A percentile compares a stretch with the other conserved stretches of the same genome.
These are phyloP conservation scores for Agaricus blazei DNA, from an alignment of 768 basidiomycete species.

Conservation along the genomic window DNA sequence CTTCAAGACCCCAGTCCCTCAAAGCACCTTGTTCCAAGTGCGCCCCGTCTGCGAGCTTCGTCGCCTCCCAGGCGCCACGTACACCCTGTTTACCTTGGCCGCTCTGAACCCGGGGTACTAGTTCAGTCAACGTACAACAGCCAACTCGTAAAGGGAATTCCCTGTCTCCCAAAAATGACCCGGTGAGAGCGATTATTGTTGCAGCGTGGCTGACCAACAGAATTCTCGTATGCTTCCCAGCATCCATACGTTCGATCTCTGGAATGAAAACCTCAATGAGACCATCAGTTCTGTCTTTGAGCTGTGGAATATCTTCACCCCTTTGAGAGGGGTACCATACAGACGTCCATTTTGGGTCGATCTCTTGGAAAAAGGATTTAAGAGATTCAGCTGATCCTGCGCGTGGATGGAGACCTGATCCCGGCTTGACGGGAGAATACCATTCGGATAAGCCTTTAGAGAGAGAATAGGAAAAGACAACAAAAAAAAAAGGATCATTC, in stretches of 20 bases:
- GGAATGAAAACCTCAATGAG: constrained; percentile 49
- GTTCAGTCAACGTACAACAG: constrained; percentile 69
- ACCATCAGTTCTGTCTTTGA: constrained; percentile 56
- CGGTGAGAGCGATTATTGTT: constrained; percentile 60
- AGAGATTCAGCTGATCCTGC: constrained; percentile 54
- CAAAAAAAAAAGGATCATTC: too few relatives aligned
- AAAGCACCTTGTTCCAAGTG: constrained; percentile 56
- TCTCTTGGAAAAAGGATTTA: constrained; percentile 47
- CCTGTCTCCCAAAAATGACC: constrained; percentile 51
- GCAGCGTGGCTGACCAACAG: constrained; percentile 75
- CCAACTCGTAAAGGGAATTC: constrained; percentile 55
- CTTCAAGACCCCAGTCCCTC: constrained; percentile 81
- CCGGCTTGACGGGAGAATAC: constrained; percentile 66
- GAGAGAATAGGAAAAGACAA: too few relatives aligned
- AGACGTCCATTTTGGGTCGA: constrained; percentile 61
- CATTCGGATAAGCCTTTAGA: constrained; percentile 67
- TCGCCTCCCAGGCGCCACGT: constrained; percentile 42
- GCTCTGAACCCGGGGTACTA: constrained; percentile 30
- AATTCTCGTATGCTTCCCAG: constrained; percentile 40
- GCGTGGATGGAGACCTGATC: constrained; percentile 73
- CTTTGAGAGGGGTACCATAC: constrained; percentile 67
- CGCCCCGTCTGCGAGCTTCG: constrained; percentile 45
- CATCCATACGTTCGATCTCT: constrained; percentile 41
- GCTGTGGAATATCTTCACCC: constrained; percentile 61
- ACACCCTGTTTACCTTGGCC: constrained; percentile 11